These are phyloP conservation scores for Pyrenophora seminiperda DNA, from an alignment of 2,329 filamentous ascomycete genomes.

Conservation along the genomic window DNA sequence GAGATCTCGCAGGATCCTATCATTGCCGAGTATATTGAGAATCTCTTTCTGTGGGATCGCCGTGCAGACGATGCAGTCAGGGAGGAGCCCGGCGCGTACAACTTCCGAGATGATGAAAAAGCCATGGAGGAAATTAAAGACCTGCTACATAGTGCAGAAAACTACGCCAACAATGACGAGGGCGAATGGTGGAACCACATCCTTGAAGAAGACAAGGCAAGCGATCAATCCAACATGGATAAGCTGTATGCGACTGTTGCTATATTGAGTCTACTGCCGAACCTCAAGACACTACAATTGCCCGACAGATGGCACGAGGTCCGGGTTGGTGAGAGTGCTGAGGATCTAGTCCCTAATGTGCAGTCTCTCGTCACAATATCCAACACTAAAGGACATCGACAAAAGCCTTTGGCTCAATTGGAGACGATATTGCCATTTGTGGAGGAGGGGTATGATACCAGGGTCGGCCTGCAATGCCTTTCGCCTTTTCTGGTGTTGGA, in stretches of 20 bases:
- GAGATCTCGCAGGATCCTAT: slow-evolving; percentile 35
- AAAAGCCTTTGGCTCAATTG: slow-evolving; percentile 29
- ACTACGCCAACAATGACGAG: slow-evolving; percentile 22
- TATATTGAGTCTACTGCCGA: slow-evolving; percentile 37
- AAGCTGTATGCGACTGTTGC: slow-evolving; percentile 31
- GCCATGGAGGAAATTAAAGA: slow-evolving; percentile 29
- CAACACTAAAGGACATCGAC: slow-evolving; percentile 14
- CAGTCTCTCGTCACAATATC: slow-evolving; percentile 24
- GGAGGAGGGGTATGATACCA: slow-evolving; percentile 36
- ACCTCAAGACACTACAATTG: slow-evolving; percentile 36
- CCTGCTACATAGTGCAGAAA: slow-evolving; percentile 22
- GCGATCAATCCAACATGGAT: slow-evolving; percentile 18
- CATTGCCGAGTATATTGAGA: slow-evolving; percentile 40
- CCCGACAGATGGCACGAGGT: slow-evolving; percentile 37
- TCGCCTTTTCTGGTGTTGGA: slow-evolving; percentile 36
- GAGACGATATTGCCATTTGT: slow-evolving; percentile 40
- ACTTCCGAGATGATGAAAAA: slow-evolving; percentile 27
- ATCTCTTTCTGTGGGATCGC: slow-evolving; percentile 34
- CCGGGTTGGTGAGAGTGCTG: slow-evolving; percentile 21
- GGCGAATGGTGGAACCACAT: slow-evolving; percentile 39
- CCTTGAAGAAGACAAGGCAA: slow-evolving; percentile 25
- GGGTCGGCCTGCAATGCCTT: slow-evolving; percentile 35
- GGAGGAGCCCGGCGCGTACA: neutral
- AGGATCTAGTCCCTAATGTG: slow-evolving; percentile 25
- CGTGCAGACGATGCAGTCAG: slow-evolving; percentile 12